A percentile compares a stretch with the other conserved stretches of the same genome.
Evolutionary conservation across 1,284 basidiomycete genomes (phyloP).

Genomic region (Ustilago hordei): DNA sequence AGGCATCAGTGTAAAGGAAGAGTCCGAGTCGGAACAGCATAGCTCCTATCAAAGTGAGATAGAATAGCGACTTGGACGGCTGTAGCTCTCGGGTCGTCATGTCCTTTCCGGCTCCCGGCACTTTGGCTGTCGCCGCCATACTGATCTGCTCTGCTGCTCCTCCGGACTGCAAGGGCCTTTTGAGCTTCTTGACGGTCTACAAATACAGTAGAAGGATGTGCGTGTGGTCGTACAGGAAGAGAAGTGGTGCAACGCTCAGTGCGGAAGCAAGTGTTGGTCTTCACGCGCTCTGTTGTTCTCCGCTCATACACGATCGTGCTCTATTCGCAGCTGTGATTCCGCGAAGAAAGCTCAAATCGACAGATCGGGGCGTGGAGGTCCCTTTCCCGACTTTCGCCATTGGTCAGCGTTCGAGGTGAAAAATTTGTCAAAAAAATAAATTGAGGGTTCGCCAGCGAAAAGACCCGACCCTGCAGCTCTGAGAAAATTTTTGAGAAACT

Average conservation of each 20-base stretch:
- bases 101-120: constrained; percentile 26
- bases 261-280: constrained; percentile 22
- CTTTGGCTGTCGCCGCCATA: constrained; percentile 11
- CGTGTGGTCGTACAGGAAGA: background rate
- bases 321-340: background rate
- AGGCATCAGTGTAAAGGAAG: constrained; percentile 65
- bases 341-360: constrained; percentile 21
- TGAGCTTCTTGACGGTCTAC: background rate
- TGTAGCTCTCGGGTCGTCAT: constrained; percentile 20
- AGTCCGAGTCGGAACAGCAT: constrained; percentile 65
- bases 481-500: constrained; percentile 23
- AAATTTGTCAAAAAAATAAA: background rate
- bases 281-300: constrained; percentile 5
- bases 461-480: constrained; percentile 21
- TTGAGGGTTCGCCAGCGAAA: constrained; percentile 7
- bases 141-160: background rate
- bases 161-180: background rate
- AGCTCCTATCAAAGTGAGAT: constrained; percentile 22
- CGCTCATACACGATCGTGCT: background rate
- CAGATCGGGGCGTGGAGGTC: constrained; percentile 16
- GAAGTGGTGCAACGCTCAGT: background rate
- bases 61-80: constrained; percentile 25
- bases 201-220: background rate
- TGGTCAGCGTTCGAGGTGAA: constrained; percentile 7
- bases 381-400: constrained; percentile 10